Percentiles rank a stretch among this genome's conserved stretches.
These are phyloP conservation scores for Eucalyptus decipiens DNA, from an alignment of 345 rosid species.

Conservation along the genomic window DNA sequence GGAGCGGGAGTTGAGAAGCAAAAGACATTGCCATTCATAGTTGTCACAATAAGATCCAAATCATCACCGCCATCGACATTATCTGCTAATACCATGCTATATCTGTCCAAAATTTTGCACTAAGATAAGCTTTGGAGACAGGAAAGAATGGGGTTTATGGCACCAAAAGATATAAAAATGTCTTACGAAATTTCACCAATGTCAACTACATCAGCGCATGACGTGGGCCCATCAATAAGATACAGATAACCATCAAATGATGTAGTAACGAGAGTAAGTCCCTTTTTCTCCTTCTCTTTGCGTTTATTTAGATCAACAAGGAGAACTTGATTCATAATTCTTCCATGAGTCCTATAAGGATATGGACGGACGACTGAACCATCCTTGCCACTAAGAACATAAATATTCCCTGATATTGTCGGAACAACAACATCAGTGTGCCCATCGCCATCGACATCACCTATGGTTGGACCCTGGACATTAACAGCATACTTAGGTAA, in stretches of 20 bases:
- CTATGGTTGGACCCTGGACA: slow-evolving; percentile 77
- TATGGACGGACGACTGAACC: slow-evolving; percentile 81
- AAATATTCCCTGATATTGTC: slow-evolving; percentile 83
- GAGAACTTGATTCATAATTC: slow-evolving; percentile 97
- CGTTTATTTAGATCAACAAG: slow-evolving; percentile 80
- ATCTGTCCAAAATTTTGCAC: slow-evolving; percentile 31
- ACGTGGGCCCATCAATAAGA: slow-evolving; percentile 95
- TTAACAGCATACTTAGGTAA: background rate
- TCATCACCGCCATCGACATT: slow-evolving; percentile 99
- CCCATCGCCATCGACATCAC: slow-evolving; percentile 98
- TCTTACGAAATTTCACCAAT: slow-evolving; percentile 99
- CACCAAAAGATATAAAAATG: background rate
- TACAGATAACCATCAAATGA: slow-evolving; percentile 97
- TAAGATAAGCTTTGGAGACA: background rate
- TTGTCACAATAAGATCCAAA: slow-evolving; percentile 93
- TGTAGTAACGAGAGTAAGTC: slow-evolving; percentile 84
- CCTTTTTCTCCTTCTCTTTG: slow-evolving; percentile 59
- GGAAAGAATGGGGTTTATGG: background rate
- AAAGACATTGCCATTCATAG: slow-evolving; percentile 98
- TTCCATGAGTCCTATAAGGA: slow-evolving; percentile 97
- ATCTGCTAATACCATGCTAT: slow-evolving; percentile 96
- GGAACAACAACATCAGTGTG: slow-evolving; percentile 91
- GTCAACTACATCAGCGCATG: slow-evolving; percentile 95
- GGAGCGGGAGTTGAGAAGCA: slow-evolving; percentile 97
- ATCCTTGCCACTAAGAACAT: slow-evolving; percentile 92